Base-by-base conservation (phyloP, 805 yeast species). In the Starmerella bombicola region DNA sequence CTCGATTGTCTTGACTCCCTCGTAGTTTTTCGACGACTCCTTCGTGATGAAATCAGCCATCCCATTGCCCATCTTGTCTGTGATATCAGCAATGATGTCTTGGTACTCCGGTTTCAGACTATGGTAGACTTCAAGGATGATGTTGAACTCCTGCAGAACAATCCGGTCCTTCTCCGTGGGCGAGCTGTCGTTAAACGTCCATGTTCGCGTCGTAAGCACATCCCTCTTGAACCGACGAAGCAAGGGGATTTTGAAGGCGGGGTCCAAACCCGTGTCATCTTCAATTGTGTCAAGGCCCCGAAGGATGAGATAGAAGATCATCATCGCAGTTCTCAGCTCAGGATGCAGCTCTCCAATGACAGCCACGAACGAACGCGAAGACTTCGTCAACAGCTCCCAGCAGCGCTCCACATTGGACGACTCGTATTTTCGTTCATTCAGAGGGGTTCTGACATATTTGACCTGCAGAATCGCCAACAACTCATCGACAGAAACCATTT, bases 261-360 rank as follows among this genome's bases (percentile, higher is more conserved):
- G 76, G 46, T 74, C 78, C 43, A 91, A 64, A 7, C 91, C 72
- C 93, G 85, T 85, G 60, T 91, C 97, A 60, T 91, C 98, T 60
- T 91, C 98, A 41, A 91, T 71, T 1, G 98, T 91, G 57, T 91
- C 98, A 53, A 91, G 71, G 2, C 94, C 98, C 46, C 98, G 72
- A 49, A 91, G 65, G 18, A 85, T 70, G 41, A 91, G 62, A 61
- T 91, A 91, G 62, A 91, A 91, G 5, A 91, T 45, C 85, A 76
- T 77, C 46, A 64, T 71, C 1, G 80, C 81, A 48, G 76, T 76
- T 49, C 94, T 73, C 49, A 91, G 66, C 55, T 85, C 95, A 0
- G 96, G 96, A 57, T 84, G 79, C 45, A 91, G 69, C 59, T 91
- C 95, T 67, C 72, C 70, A 54, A 88, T 88, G 18, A 91, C 98